phyloP scores from a whole-genome alignment of 352 stramenopile genomes.

The Pythium monospermum region DNA sequence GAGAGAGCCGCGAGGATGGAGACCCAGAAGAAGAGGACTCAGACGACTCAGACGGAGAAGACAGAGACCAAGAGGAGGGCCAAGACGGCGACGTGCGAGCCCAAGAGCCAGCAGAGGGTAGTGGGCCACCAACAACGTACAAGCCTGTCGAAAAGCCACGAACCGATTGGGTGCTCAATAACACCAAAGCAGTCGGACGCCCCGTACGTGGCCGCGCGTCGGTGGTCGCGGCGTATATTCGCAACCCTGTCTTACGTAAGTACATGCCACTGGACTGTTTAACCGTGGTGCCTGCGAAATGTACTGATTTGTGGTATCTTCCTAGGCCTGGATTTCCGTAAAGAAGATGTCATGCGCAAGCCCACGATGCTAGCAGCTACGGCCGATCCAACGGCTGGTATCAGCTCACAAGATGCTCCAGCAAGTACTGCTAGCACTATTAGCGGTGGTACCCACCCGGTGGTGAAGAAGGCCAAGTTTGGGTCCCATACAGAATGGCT shows the following conservation, averaged over 20 bases:
- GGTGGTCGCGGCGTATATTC: conserved; percentile 11
- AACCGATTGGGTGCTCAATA: conserved; percentile 1
- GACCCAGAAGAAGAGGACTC: not conserved
- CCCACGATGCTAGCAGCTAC: not conserved
- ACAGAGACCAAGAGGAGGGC: not conserved
- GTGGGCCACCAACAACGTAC: not conserved
- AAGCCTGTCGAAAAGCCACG: not conserved
- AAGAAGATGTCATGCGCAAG: conserved; percentile 12
- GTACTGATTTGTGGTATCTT: not conserved
- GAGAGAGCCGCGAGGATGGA: not conserved
- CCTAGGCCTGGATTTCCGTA: conserved; percentile 16
- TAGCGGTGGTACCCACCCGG: no score
- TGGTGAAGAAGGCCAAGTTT: conserved; percentile 17
- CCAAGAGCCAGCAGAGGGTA: no score
- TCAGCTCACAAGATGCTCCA: no score
- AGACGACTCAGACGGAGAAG: not conserved
- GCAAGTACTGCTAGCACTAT: no score
- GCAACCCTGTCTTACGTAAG: conserved; percentile 21
- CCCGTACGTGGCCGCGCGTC: conserved; percentile 5
- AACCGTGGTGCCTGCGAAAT: no score
- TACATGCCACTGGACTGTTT: not conserved
- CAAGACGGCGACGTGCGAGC: not conserved
- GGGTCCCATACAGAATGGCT: conserved; percentile 20
- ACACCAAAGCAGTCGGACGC: not conserved
- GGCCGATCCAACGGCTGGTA: not conserved